Conservation (phyloP, 2,329 filamentous ascomycete genomes). For the Pseudodiploospora longispora region DNA sequence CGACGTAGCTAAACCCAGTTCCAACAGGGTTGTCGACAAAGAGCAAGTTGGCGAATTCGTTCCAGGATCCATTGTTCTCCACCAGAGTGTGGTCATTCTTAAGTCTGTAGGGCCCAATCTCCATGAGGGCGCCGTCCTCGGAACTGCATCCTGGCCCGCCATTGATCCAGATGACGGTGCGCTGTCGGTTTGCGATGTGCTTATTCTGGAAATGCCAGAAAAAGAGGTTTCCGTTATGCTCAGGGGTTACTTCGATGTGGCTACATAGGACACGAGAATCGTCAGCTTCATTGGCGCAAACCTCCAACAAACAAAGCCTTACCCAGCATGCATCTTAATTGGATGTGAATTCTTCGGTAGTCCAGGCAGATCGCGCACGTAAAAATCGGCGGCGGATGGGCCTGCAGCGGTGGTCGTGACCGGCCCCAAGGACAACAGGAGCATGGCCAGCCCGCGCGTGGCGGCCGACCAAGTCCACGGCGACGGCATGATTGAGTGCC, state of each 20-base stretch:
- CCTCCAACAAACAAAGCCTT: constrained; percentile 28
- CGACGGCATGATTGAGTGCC: constrained; percentile 7
- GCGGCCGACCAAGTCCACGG: constrained; percentile 2
- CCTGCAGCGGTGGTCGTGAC: constrained; percentile 22
- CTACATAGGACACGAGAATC: constrained; percentile 35
- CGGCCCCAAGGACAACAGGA: constrained; percentile 35
- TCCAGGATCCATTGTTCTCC: constrained; percentile 93
- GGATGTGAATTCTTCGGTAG: constrained; percentile 63
- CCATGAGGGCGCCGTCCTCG: constrained; percentile 93
- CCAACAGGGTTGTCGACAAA: constrained; percentile 97
- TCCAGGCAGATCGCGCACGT: constrained; percentile 76
- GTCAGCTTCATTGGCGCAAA: constrained; percentile 13
- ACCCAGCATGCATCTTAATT: constrained; percentile 98
- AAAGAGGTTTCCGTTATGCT: constrained; percentile 88
- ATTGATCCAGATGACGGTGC: constrained; percentile 94
- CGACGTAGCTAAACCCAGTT: constrained; percentile 91
- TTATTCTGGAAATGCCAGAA: constrained; percentile 98
- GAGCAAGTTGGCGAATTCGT: constrained; percentile 93
- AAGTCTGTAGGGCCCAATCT: constrained; percentile 87
- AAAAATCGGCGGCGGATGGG: constrained; percentile 65
- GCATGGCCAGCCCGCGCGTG: constrained; percentile 22
- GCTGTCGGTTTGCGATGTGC: constrained; percentile 84
- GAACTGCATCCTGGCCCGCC: constrained; percentile 96
- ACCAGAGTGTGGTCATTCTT: constrained; percentile 62
- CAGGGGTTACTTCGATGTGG: constrained; percentile 81